These are phyloP conservation scores for Salvia hispanica DNA, from an alignment of 257 asterid species.

Conservation along the genomic window DNA sequence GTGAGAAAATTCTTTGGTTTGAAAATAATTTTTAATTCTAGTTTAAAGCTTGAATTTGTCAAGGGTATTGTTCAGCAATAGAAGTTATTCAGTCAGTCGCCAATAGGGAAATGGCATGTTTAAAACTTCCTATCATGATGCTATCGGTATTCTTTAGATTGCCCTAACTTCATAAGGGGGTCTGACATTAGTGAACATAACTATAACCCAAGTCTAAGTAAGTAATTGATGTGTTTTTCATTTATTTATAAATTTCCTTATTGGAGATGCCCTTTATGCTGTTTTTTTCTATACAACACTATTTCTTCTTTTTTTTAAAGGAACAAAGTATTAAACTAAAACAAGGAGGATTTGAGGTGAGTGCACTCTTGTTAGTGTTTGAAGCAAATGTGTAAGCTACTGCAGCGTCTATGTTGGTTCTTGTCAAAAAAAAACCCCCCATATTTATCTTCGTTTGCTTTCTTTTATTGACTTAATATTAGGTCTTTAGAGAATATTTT, in stretches of 20 bases:
- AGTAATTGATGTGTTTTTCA: conserved; percentile 12
- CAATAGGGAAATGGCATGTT: background rate
- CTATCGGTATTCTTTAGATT: background rate
- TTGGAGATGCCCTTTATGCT: conserved; percentile 73
- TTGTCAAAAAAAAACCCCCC: background rate
- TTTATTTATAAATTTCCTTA: conserved; percentile 18
- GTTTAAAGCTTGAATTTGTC: conserved; percentile 8
- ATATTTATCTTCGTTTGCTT: conserved; percentile 23
- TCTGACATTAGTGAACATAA: background rate
- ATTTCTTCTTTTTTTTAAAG: conserved; percentile 66
- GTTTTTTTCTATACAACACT: conserved; percentile 60
- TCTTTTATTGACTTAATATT: conserved; percentile 29
- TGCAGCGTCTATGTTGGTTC: background rate
- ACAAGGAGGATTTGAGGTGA: conserved; percentile 81
- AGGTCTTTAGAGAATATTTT: conserved; percentile 83
- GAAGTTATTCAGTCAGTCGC: background rate
- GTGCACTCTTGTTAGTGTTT: conserved; percentile 16
- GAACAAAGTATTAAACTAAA: conserved; percentile 70
- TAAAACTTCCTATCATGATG: background rate
- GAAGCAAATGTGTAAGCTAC: background rate
- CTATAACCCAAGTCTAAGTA: conserved; percentile 4
- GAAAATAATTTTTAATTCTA: too few relatives aligned
- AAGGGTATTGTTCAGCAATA: background rate
- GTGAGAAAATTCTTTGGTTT: background rate
- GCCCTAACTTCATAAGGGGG: conserved; percentile 17